Evolutionary conservation across 805 yeast species (phyloP), one percentile per base, ranked within the genome.

Genomic region (Hanseniaspora nectarophila): DNA sequence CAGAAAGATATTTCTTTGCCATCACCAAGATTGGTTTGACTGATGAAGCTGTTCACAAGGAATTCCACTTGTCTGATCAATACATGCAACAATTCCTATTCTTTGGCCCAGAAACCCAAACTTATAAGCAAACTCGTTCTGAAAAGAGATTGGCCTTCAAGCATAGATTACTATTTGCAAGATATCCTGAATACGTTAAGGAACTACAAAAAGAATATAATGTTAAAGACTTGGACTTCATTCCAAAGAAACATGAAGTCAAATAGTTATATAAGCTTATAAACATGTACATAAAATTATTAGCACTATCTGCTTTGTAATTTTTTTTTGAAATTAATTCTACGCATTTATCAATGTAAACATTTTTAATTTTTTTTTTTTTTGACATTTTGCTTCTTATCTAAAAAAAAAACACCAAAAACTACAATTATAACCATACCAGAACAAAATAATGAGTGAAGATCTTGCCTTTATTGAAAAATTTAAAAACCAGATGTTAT

Each of bases 11-110:
- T 70, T 86, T 76, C 67, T 81, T 87, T 81, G 74, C 95, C 43
- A 80, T 90, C 56, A 84, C 83, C 60, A 88, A 87, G 67, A 72
- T 90, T 52, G 98, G 97, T 1, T 73, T 90, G 56, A 79, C 84
- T 38, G 97, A 90, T 67, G 81, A 75, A 54, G 81, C 81, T 29
- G 80, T 88, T 23, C 77, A 76, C 51, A 72, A 76, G 61, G 97
- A 89, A 71, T 90, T 90, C 71, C 79, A 78, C 66, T 75, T 85
- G 80, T 85, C 80, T 59, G 80, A 73, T 65, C 78, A 77, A 61
- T 85, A 85, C 69, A 76, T 83, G 78, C 85, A 85, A 66, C 84
- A 82, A 61, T 84, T 75, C 69, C 71, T 80, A 63, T 78, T 84
- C 59, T 83, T 83, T 77, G 90, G 89, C 49, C 15, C 51, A 10